A percentile compares a stretch with the other conserved stretches of the same genome.
phyloP scores from a whole-genome alignment of 129 eudicot species.

The Chrysanthemum seticuspe region DNA sequence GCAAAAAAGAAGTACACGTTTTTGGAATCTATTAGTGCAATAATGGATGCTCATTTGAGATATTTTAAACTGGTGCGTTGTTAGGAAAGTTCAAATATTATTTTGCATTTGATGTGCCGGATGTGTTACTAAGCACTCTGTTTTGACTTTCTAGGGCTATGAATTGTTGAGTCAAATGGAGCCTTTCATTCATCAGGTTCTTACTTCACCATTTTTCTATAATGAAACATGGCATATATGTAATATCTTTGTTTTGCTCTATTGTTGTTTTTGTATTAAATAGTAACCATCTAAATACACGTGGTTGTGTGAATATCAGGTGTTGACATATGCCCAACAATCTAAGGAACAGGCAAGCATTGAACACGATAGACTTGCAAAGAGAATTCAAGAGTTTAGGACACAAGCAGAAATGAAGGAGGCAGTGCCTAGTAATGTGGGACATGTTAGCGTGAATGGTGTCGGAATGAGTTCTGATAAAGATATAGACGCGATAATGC shows the following conservation, averaged over 20 bases:
- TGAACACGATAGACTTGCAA: conserved; percentile 91
- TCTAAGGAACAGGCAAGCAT: conserved; percentile 77
- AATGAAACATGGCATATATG: no score
- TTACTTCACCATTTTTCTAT: not conserved
- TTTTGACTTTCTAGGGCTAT: conserved; percentile 60
- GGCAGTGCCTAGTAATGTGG: conserved; percentile 50
- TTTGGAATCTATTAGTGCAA: conserved; percentile 94
- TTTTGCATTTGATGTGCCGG: not conserved
- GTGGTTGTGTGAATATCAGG: conserved; percentile 45
- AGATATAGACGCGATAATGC: conserved; percentile 77
- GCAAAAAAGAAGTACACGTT: conserved; percentile 91
- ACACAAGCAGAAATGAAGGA: conserved; percentile 71
- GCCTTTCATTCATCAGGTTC: conserved; percentile 93
- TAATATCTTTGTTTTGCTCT: no score
- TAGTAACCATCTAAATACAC: not conserved
- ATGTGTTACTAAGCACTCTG: conserved; percentile 16
- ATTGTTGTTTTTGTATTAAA: not conserved
- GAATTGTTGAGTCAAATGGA: conserved; percentile 87
- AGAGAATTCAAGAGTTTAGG: conserved; percentile 93
- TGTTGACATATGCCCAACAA: conserved; percentile 95
- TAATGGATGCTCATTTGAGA: conserved; percentile 98
- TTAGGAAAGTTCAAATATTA: not conserved
- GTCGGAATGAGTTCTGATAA: conserved; percentile 67
- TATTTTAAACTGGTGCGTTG: conserved; percentile 78
- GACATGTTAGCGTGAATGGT: conserved; percentile 51